These are phyloP conservation scores for Brettanomyces bruxellensis DNA, from an alignment of 805 yeast species.

Conservation along the genomic window DNA sequence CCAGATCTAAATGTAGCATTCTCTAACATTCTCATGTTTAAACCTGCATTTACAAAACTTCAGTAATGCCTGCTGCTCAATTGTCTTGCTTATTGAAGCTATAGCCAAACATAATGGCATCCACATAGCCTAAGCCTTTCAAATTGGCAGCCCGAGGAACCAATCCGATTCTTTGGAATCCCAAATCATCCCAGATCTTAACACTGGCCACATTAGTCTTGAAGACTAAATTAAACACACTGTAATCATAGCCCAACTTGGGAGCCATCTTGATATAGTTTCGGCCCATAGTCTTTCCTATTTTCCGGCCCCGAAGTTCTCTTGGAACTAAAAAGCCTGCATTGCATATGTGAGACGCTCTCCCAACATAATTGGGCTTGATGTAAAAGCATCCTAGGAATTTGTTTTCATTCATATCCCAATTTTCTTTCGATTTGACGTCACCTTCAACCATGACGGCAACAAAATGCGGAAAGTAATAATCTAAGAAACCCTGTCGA, in stretches of 20 bases:
- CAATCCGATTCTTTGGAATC: constrained; percentile 71
- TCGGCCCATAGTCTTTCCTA: constrained; percentile 65
- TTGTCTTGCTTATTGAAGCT: constrained; percentile 19
- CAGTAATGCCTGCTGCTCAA: background rate
- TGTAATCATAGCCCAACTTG: constrained; percentile 64
- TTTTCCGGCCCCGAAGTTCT: constrained; percentile 43
- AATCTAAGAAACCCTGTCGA: constrained; percentile 43
- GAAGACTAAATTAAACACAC: constrained; percentile 83
- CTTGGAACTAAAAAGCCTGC: constrained; percentile 74
- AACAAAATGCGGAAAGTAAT: constrained; percentile 62
- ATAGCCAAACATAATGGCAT: constrained; percentile 74
- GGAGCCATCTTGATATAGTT: constrained; percentile 69
- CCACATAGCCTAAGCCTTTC: constrained; percentile 59
- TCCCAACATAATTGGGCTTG: constrained; percentile 80
- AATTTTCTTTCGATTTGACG: constrained; percentile 7
- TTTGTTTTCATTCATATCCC: constrained; percentile 21
- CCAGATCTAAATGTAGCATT: too few relatives aligned
- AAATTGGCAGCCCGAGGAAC: constrained; percentile 67
- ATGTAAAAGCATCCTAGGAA: constrained; percentile 71
- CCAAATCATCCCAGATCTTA: constrained; percentile 74
- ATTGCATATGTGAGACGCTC: constrained; percentile 82
- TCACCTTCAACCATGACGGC: constrained; percentile 50
- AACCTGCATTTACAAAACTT: too few relatives aligned
- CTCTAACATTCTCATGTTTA: too few relatives aligned
- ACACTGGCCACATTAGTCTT: constrained; percentile 70